Evolutionary conservation across 129 eudicot species (phyloP), one percentile per base, ranked within the genome.

Genomic region (Lactuca sativa): DNA sequence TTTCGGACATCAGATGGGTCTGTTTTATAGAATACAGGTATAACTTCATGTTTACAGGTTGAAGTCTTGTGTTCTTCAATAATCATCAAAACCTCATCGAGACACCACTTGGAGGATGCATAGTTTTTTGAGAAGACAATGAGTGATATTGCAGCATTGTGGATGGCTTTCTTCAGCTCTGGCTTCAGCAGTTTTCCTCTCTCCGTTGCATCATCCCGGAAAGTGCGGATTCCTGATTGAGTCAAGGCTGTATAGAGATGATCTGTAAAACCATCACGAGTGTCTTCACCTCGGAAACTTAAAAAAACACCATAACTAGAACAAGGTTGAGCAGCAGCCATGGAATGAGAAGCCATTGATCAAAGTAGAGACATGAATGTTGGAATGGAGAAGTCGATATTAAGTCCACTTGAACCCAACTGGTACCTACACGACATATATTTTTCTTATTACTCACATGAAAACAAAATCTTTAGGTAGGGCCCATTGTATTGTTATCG

Each of bases 1-100:
- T 76, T 60, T 7, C 65, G 67, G 9, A 76, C 75, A 57, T 76
- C 64, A 11, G 70, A 48, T 6, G 75, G 70, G 10, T 76, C 75
- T 9, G 67, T 37, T 3, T 68, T 31, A 3, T 60, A 76, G 64
- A 76, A 76, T 16, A 75, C 62, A 1, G 63, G 74, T 13, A 75
- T 15, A 3, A 75, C 69, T 59, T 64, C 52, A 66, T 47, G 73
- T 40, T 62, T 58, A 14, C 43, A 17, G 9, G 12, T 58, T 7
- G 3, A 10, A 30, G 56, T 58, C 69, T 58, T 62, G 0, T 67
- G 30, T 17, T 48, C 31, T 41, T 67, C 25, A 10, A 75, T 51
- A 40, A 67, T 75, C 69, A 38, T 57, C 44, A 75, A 12, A 10
- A 58, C 74, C 66, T 70, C 75, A 43, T 70, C 47, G 5, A 57